Evolutionary conservation across 805 yeast genomes (phyloP).

Genomic region (Candida michaelii): DNA sequence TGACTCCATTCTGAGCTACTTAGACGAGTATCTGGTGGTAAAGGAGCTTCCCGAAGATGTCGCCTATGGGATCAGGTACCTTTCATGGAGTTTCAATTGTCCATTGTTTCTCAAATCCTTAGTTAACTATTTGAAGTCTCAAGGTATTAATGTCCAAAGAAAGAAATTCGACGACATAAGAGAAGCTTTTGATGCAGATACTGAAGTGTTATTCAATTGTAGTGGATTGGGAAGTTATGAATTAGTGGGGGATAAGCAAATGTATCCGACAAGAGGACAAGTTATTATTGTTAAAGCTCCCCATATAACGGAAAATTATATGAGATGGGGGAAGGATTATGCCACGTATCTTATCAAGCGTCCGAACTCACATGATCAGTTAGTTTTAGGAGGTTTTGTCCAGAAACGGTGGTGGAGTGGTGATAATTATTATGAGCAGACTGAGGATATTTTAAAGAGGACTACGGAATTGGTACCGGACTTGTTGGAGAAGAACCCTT

Average conservation of each 20-base stretch:
- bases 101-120: slow-evolving; percentile 58
- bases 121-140: slow-evolving; percentile 38
- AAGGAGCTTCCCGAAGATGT: slow-evolving; percentile 26
- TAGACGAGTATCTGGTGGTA: slow-evolving; percentile 40
- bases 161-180: slow-evolving; percentile 31
- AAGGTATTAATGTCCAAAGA: slow-evolving; percentile 55
- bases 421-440: slow-evolving; percentile 56
- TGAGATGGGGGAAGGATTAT: slow-evolving; percentile 59
- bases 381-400: slow-evolving; percentile 73
- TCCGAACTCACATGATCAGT: slow-evolving; percentile 60
- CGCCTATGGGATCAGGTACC: slow-evolving; percentile 49
- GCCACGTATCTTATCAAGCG: slow-evolving; percentile 72
- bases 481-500: slow-evolving; percentile 30
- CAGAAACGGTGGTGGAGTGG: slow-evolving; percentile 65
- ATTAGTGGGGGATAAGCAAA: slow-evolving; percentile 56
- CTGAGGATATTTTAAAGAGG: slow-evolving; percentile 60
- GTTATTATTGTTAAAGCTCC: slow-evolving; percentile 74
- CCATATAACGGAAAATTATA: slow-evolving; percentile 56
- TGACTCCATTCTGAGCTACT: slow-evolving; percentile 46
- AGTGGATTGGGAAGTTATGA: slow-evolving; percentile 69
- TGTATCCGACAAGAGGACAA: slow-evolving; percentile 80
- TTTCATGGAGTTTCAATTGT: slow-evolving; percentile 71
- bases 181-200: slow-evolving; percentile 44
- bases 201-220: slow-evolving; percentile 66
- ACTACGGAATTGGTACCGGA: slow-evolving; percentile 54